Percentiles rank a stretch among this genome's conserved stretches.
These are phyloP conservation scores for Aspergillus neoniger DNA, from an alignment of 2,329 filamentous ascomycete genomes.

Conservation along the genomic window DNA sequence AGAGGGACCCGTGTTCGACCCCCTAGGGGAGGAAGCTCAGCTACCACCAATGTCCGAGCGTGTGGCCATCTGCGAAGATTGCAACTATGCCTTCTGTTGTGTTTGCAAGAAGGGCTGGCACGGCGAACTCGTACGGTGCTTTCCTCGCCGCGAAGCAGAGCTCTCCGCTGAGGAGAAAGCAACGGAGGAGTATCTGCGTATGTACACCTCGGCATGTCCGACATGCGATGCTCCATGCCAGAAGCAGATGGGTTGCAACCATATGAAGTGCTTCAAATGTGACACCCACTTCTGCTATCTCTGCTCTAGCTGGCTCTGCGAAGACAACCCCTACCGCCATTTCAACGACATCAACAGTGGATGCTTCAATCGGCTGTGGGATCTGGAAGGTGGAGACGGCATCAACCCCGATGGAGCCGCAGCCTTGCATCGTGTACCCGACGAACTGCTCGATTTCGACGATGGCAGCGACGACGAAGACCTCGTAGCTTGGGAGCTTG, in stretches of 20 bases:
- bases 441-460: slow-evolving; percentile 41
- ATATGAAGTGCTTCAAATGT: slow-evolving; percentile 93
- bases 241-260: slow-evolving; percentile 93
- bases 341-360: slow-evolving; percentile 72
- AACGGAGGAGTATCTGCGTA: slow-evolving; percentile 77
- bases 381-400: slow-evolving; percentile 77
- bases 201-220: slow-evolving; percentile 84
- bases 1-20: slow-evolving; percentile 50
- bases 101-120: slow-evolving; percentile 85
- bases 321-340: slow-evolving; percentile 80
- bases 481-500: slow-evolving; percentile 27
- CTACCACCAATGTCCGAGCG: slow-evolving; percentile 61
- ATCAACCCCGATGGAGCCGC: slow-evolving; percentile 45
- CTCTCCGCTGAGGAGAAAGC: slow-evolving; percentile 83
- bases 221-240: slow-evolving; percentile 82
- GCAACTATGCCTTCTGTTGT: slow-evolving; percentile 82
- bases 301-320: slow-evolving; percentile 81
- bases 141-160: slow-evolving; percentile 65
- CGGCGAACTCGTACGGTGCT: slow-evolving; percentile 76
- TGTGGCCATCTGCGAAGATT: slow-evolving; percentile 84
- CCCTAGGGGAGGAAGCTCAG: slow-evolving; percentile 44
- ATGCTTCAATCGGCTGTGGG: slow-evolving; percentile 89
- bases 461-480: slow-evolving; percentile 36
- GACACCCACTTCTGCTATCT: slow-evolving; percentile 93
- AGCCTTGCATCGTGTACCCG: slow-evolving; percentile 42